A percentile compares a stretch with the other conserved stretches of the same genome.
Evolutionary conservation across 2,329 filamentous ascomycete genomes (phyloP).

Genomic region (Fusarium lyarnte): DNA sequence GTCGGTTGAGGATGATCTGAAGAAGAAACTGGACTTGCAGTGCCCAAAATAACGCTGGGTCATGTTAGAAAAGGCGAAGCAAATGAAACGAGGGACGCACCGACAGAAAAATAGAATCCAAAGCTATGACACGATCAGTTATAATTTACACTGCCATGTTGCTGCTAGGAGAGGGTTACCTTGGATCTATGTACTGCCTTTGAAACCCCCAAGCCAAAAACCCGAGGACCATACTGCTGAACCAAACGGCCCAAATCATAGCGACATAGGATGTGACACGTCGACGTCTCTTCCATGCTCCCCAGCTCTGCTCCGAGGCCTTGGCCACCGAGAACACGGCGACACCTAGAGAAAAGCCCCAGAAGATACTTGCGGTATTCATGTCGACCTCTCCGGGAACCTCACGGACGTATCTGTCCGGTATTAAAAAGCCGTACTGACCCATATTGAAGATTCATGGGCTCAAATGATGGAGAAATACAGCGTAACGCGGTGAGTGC

Average conservation of each 20-base stretch:
- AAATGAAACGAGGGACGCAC: too few relatives aligned
- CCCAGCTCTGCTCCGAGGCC: conserved; percentile 18
- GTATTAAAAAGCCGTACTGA: conserved; percentile 37
- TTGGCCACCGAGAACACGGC: conserved; percentile 27
- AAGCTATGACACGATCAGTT: conserved; percentile 17
- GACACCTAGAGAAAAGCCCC: conserved; percentile 36
- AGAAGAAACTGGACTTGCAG: conserved; percentile 60
- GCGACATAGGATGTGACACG: conserved; percentile 26
- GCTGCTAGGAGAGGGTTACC: too few relatives aligned
- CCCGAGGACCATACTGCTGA: conserved; percentile 36
- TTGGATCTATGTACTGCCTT: conserved; percentile 37
- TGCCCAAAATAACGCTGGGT: conserved; percentile 26
- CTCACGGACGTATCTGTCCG: conserved; percentile 37
- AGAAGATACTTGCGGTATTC: conserved; percentile 40
- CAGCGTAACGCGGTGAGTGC: not conserved
- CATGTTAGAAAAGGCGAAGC: too few relatives aligned
- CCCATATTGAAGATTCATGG: conserved; percentile 8
- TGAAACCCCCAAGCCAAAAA: conserved; percentile 38
- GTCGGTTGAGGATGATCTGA: conserved; percentile 65
- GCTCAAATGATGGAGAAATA: not conserved
- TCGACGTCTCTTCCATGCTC: conserved; percentile 22
- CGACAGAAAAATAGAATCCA: conserved; percentile 33
- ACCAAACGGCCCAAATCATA: conserved; percentile 41
- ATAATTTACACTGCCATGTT: too few relatives aligned
- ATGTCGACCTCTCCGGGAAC: conserved; percentile 31